Evolutionary conservation across 2,329 filamentous ascomycete species (phyloP), one percentile per base, ranked within the genome.

Genomic region (Paramyrothecium roridum): DNA sequence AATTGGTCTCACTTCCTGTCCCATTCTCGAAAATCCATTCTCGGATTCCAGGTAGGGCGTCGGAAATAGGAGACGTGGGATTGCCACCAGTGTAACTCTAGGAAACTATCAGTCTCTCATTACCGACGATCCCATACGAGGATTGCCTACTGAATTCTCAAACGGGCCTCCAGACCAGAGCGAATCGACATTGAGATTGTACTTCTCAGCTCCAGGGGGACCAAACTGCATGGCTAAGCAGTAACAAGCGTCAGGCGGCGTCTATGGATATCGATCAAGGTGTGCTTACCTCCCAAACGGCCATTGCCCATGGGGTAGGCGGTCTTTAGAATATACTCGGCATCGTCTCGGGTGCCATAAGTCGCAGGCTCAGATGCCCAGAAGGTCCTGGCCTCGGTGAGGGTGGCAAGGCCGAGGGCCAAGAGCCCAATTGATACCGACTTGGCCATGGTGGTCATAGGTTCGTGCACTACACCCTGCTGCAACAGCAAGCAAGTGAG

Each of bases 131-230:
- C 2, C 10, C 26, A 33, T 17, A 26, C 19, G 23, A 10, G 26
- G 8, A 34, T 8, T 19, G 22, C 55, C 30, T 56, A 61, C 58
- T 12, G 45, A 30, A 26, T 48, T 54, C 40, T 59, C 47, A 37
- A 62, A 62, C 17, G 60, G 60, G 1, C 60, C 60, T 51, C 60
- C 60, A 30, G 57, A 56, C 60, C 60, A 62, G 22, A 62, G 54
- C 30, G 57, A 59, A 30, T 62, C 58, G 23, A 59, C 30, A 23
- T 57, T 62, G 3, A 62, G 40, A 2, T 55, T 19, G 7, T 56
- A 48, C 16, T 56, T 58, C 8, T 62, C 60, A 11, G 43, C 37
- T 12, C 57, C 57, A 1, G 59, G 58, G 12, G 52, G 23, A 0
- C 60, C 60, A 30, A 57, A 54, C 1, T 59, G 60, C 37, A 62